Conservation (phyloP, 2,329 filamentous ascomycete genomes). For the Penicillium sp. region DNA sequence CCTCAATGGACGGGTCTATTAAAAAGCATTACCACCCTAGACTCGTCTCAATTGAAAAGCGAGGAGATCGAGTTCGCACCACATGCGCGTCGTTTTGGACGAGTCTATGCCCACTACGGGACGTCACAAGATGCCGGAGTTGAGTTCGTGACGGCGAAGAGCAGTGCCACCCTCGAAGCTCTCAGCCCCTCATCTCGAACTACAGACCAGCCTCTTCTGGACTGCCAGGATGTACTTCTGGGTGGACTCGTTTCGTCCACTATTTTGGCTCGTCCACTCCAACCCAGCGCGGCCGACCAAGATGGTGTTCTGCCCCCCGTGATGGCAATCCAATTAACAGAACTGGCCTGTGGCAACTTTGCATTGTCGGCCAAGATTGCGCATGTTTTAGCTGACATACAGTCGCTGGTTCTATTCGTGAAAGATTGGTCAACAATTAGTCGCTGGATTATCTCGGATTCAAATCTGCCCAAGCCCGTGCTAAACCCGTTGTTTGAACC, state of each 20-base stretch:
- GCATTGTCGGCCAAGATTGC: slow-evolving; percentile 25
- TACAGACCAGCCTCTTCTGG: slow-evolving; percentile 11
- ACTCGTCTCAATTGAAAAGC: background rate
- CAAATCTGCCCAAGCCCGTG: background rate
- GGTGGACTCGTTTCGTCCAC: slow-evolving; percentile 1
- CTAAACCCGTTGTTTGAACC: slow-evolving; percentile 43
- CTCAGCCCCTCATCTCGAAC: slow-evolving; percentile 27
- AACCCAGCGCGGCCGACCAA: background rate
- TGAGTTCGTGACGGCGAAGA: slow-evolving; percentile 35
- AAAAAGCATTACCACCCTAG: slow-evolving; percentile 14
- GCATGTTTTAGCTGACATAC: slow-evolving; percentile 12
- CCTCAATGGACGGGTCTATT: slow-evolving; percentile 47
- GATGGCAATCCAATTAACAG: slow-evolving; percentile 11
- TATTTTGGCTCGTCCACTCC: background rate
- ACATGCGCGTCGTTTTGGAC: slow-evolving; percentile 32
- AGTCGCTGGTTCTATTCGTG: slow-evolving; percentile 8
- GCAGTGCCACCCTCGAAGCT: slow-evolving; percentile 12
- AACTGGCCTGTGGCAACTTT: slow-evolving; percentile 29
- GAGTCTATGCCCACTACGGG: slow-evolving; percentile 33
- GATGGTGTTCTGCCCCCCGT: slow-evolving; percentile 1
- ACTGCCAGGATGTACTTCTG: slow-evolving; percentile 1
- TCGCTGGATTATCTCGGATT: slow-evolving; percentile 6
- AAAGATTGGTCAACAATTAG: slow-evolving; percentile 15
- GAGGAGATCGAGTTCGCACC: slow-evolving; percentile 6
- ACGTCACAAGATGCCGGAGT: slow-evolving; percentile 43